These are phyloP conservation scores for Curvularia sp. DNA, from an alignment of 2,329 filamentous ascomycete species.

Conservation along the genomic window DNA sequence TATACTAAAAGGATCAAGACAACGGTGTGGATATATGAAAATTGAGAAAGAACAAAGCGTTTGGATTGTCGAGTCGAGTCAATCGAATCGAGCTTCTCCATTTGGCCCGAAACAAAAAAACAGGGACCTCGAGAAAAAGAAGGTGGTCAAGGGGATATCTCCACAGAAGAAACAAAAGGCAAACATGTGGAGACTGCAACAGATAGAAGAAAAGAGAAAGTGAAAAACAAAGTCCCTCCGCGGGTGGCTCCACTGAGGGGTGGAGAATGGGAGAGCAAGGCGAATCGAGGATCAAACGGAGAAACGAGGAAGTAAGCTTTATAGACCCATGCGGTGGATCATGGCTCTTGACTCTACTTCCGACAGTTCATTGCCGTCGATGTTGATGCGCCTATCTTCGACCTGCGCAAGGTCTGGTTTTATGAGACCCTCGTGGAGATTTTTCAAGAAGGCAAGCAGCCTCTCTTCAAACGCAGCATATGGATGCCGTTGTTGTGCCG, in stretches of 20 bases:
- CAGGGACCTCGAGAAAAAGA: neutral
- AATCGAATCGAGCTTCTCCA: neutral
- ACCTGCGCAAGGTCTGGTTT: slow-evolving; percentile 61
- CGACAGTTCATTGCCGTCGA: slow-evolving; percentile 41
- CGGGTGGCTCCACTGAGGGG: neutral
- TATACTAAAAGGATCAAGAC: neutral
- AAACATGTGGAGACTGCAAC: neutral
- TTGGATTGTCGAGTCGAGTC: neutral
- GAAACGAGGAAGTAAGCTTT: slow-evolving; percentile 7
- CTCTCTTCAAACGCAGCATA: slow-evolving; percentile 49
- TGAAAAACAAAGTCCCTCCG: neutral
- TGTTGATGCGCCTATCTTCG: slow-evolving; percentile 54
- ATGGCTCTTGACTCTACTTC: slow-evolving; percentile 42
- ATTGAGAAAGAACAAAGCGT: neutral
- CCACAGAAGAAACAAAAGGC: neutral
- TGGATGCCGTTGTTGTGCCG: slow-evolving; percentile 43
- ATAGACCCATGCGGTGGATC: slow-evolving; percentile 44
- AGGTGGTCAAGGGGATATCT: neutral
- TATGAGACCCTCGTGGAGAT: slow-evolving; percentile 53
- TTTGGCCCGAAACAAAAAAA: neutral
- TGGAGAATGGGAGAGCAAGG: neutral
- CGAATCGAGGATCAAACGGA: neutral
- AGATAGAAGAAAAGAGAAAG: neutral
- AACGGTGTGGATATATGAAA: neutral
- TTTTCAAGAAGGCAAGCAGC: slow-evolving; percentile 53